phyloP scores from a whole-genome alignment of 495 filamentous ascomycete species.

The Sabuloglossum arenarium region DNA sequence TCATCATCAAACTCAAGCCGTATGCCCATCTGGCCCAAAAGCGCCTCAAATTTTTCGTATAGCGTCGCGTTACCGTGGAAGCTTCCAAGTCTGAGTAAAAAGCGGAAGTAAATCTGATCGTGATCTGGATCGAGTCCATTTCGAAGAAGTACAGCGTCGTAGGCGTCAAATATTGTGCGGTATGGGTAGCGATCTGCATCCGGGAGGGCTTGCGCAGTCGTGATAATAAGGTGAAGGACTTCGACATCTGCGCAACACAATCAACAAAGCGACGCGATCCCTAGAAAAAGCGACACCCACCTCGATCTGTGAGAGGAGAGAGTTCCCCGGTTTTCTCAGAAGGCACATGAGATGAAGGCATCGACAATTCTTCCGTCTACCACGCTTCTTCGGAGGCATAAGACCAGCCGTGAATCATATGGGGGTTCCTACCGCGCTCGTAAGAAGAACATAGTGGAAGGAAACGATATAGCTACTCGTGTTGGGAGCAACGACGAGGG shows the following conservation, averaged over 20 bases:
- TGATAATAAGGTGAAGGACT: slow-evolving; percentile 57
- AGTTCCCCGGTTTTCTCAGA: slow-evolving; percentile 5
- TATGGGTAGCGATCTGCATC: slow-evolving; percentile 45
- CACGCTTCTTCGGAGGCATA: slow-evolving; percentile 33
- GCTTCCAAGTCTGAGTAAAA: slow-evolving; percentile 64
- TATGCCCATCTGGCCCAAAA: slow-evolving; percentile 45
- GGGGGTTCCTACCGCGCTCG: neutral
- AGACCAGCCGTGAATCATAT: slow-evolving; percentile 10
- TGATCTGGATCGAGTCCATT: slow-evolving; percentile 48
- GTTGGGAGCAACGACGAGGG: neutral
- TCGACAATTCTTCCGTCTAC: slow-evolving; percentile 33
- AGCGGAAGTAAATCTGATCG: slow-evolving; percentile 51
- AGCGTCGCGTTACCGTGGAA: slow-evolving; percentile 19
- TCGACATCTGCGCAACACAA: slow-evolving; percentile 40
- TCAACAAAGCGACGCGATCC: neutral
- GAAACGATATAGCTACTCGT: neutral
- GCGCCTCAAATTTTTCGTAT: slow-evolving; percentile 42
- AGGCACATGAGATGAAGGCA: slow-evolving; percentile 32
- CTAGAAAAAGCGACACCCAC: slow-evolving; percentile 17
- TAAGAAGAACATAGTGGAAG: neutral
- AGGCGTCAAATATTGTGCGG: slow-evolving; percentile 60
- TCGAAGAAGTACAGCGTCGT: slow-evolving; percentile 46
- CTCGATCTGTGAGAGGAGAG: slow-evolving; percentile 34
- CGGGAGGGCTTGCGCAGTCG: slow-evolving; percentile 41
- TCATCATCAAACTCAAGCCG: slow-evolving; percentile 36